These are phyloP conservation scores for Pestalotiopsis sp. DNA, from an alignment of 2,329 filamentous ascomycete genomes.

Conservation along the genomic window DNA sequence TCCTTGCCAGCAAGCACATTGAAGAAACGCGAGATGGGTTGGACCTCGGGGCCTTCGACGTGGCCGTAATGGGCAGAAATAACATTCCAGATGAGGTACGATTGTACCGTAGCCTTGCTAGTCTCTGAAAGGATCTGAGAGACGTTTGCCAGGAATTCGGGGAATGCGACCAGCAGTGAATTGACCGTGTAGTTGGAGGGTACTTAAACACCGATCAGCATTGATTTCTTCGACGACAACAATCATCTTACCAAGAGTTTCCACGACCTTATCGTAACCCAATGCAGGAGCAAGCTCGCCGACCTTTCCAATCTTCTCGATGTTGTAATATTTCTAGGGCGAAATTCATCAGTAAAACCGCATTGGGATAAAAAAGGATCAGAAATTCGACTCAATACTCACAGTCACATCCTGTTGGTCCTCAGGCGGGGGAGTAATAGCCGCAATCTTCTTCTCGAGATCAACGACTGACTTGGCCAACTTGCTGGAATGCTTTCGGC, in stretches of 20 bases:
- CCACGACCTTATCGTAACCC: constrained; percentile 53
- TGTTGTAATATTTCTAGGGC: constrained; percentile 65
- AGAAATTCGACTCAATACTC: constrained; percentile 15
- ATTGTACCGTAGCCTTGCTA: constrained; percentile 55
- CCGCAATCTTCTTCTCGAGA: constrained; percentile 63
- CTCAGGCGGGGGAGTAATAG: constrained; percentile 58
- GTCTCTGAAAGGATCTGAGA: constrained; percentile 56
- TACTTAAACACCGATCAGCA: constrained; percentile 22
- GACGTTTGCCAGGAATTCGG: constrained; percentile 61
- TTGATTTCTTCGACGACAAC: not conserved
- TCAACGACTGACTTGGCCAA: constrained; percentile 48
- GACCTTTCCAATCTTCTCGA: constrained; percentile 57
- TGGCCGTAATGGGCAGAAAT: constrained; percentile 53
- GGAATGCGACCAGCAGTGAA: constrained; percentile 60
- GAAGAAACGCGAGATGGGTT: constrained; percentile 60
- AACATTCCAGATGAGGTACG: constrained; percentile 67
- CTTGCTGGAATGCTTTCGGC: constrained; percentile 23
- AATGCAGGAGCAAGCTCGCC: constrained; percentile 58
- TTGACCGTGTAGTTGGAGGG: constrained; percentile 51
- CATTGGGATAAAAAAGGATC: not conserved
- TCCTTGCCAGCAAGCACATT: constrained; percentile 65
- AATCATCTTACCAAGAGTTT: constrained; percentile 34
- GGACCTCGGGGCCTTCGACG: constrained; percentile 61
- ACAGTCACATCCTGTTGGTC: constrained; percentile 62
- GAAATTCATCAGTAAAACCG: constrained; percentile 11